phyloP scores from a whole-genome alignment of 805 yeast genomes.

The Candida nemodendra region DNA sequence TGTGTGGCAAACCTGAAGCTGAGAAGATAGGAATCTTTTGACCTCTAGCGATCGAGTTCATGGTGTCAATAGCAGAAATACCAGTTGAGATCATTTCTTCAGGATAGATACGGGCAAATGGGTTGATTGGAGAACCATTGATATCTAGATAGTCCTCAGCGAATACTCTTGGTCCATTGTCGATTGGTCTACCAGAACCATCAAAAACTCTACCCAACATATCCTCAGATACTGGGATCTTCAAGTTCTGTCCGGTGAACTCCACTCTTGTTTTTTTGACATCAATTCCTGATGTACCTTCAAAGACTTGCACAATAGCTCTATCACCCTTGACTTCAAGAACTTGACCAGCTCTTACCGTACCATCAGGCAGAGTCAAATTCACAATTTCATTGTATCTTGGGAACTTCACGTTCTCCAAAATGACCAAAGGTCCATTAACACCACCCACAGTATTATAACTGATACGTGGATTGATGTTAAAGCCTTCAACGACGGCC shows the following conservation, averaged over 20 bases:
- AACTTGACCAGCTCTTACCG: slow-evolving; percentile 95
- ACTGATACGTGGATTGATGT: slow-evolving; percentile 83
- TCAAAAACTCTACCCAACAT: slow-evolving; percentile 97
- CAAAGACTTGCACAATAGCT: slow-evolving; percentile 98
- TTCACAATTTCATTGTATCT: slow-evolving; percentile 96
- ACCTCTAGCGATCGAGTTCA: slow-evolving; percentile 99
- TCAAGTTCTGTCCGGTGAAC: slow-evolving; percentile 92
- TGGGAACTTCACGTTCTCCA: slow-evolving; percentile 83
- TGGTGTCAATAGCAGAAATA: slow-evolving; percentile 96
- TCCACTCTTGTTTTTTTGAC: slow-evolving; percentile 97
- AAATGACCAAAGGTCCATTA: slow-evolving; percentile 94
- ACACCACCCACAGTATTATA: slow-evolving; percentile 98
- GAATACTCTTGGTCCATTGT: slow-evolving; percentile 95
- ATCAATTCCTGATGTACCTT: slow-evolving; percentile 98
- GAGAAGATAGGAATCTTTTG: slow-evolving; percentile 99
- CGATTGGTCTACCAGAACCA: slow-evolving; percentile 98
- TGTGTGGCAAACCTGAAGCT: slow-evolving; percentile 99
- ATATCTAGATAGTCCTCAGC: slow-evolving; percentile 99
- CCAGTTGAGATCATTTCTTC: slow-evolving; percentile 99
- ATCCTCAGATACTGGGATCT: slow-evolving; percentile 94
- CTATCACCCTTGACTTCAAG: slow-evolving; percentile 95
- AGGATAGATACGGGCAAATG: slow-evolving; percentile 97
- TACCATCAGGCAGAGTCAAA: slow-evolving; percentile 94
- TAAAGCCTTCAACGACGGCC: slow-evolving; percentile 90
- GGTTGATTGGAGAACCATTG: slow-evolving; percentile 98